A percentile compares a stretch with the other conserved stretches of the same genome.
phyloP scores from a whole-genome alignment of 371 early-diverging fungal species.

The Lichtheimia ramosa region DNA sequence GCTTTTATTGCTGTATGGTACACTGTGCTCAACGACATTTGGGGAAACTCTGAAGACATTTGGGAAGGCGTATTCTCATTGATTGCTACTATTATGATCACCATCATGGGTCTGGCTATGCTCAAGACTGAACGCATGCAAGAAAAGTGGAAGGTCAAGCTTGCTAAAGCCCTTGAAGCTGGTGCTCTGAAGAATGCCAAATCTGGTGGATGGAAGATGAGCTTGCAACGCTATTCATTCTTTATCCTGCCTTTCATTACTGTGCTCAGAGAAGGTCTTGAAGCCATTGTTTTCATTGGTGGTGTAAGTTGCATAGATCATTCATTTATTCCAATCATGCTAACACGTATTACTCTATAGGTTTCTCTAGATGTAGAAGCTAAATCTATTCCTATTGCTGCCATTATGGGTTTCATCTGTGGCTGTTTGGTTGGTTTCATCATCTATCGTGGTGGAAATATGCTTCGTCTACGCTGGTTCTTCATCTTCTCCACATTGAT shows the following conservation, averaged over 20 bases:
- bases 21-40: constrained; percentile 43
- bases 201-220: constrained; percentile 16
- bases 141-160: constrained; percentile 69
- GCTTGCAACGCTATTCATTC: constrained; percentile 58
- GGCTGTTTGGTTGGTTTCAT: constrained; percentile 70
- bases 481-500: constrained; percentile 73
- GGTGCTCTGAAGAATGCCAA: not conserved
- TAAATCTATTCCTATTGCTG: constrained; percentile 78
- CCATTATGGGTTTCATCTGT: constrained; percentile 66
- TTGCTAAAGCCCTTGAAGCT: constrained; percentile 51
- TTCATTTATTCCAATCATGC: not conserved
- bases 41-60: constrained; percentile 69
- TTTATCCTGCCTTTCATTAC: constrained; percentile 79
- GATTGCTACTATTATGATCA: constrained; percentile 68
- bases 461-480: constrained; percentile 71
- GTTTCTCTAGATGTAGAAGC: constrained; percentile 69
- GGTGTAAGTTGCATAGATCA: constrained; percentile 55
- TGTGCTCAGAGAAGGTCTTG: constrained; percentile 82
- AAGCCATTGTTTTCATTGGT: constrained; percentile 81
- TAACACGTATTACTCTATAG: constrained; percentile 21
- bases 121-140: constrained; percentile 72
- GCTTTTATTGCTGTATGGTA: constrained; percentile 75
- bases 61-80: constrained; percentile 82
- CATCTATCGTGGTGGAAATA: constrained; percentile 70
- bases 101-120: constrained; percentile 76